phyloP scores from a whole-genome alignment of 2,329 filamentous ascomycete species.

The Aspergillus fumigatiaffinis region DNA sequence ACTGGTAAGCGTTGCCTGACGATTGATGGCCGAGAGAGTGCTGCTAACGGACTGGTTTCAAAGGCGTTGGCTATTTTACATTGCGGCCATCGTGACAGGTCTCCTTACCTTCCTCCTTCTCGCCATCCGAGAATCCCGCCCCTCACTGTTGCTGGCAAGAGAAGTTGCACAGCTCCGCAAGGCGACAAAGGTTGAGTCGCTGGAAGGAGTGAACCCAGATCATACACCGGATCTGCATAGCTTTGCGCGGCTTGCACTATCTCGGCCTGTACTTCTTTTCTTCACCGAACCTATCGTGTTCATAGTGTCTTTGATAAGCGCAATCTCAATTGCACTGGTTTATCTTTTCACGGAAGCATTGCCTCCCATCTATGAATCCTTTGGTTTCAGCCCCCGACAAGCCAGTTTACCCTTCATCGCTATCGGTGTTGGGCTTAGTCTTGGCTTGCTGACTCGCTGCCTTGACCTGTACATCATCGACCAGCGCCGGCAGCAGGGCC shows the following conservation, averaged over 20 bases:
- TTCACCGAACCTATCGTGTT: conserved; percentile 48
- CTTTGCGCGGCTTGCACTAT: conserved; percentile 39
- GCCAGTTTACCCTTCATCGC: conserved; percentile 40
- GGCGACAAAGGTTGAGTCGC: conserved; percentile 20
- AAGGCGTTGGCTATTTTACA: conserved; percentile 46
- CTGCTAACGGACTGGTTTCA: not conserved
- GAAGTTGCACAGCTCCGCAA: conserved; percentile 30
- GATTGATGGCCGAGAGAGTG: not conserved
- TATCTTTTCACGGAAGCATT: conserved; percentile 49
- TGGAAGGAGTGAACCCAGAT: conserved; percentile 38
- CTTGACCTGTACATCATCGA: conserved; percentile 37
- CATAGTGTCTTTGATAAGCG: conserved; percentile 41
- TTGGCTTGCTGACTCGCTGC: conserved; percentile 40
- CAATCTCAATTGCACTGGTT: conserved; percentile 44
- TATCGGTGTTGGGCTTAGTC: conserved; percentile 34
- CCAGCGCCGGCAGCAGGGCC: conserved; percentile 16
- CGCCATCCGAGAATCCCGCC: conserved; percentile 44
- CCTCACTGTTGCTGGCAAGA: conserved; percentile 38
- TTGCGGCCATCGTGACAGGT: conserved; percentile 38
- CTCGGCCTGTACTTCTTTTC: conserved; percentile 42
- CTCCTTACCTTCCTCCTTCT: conserved; percentile 33
- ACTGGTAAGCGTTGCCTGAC: conserved; percentile 30
- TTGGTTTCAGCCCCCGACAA: conserved; percentile 29
- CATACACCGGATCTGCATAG: conserved; percentile 32
- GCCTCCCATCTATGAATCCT: conserved; percentile 34